Evolutionary conservation across 106 monocot species (phyloP), one percentile per base, ranked within the genome.

Genomic region (Dioscorea dumetorum): DNA sequence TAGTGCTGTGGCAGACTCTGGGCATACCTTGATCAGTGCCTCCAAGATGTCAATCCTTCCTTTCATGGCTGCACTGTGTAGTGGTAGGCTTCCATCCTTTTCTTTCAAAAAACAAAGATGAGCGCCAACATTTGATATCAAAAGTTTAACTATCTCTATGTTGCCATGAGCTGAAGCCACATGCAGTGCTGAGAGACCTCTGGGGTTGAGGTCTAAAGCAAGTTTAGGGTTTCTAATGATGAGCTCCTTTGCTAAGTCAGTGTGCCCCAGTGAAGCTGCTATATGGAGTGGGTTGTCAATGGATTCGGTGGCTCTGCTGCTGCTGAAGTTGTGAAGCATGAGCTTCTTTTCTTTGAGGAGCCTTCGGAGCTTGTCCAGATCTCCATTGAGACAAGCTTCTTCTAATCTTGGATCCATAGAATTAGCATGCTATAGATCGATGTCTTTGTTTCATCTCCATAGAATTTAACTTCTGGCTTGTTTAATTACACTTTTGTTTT

Each of bases 231-330:
- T 79, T 2, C 0, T 19, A 10, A 0, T 10, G 41, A 79, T 33
- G 20, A 79, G 35, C 23, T 68, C 68, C 1, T 35, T 12, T 0
- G 34, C 68, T n/a, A 79, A 64, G 6, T 57, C 68, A 18, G 62
- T 16, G 41, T 79, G 73, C 3, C 73, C 79, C 18, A 74, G 68
- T 13, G 50, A 17, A 4, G 73, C 67, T 7, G 79, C 72, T n/a
- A 79, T 58, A 63, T 79, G 79, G 4, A 79, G 68, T 15, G 79
- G 79, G 19, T 22, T 64, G 54, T 79, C 68, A 16, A 57, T 34
- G 24, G 56, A 23, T 31, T 9, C 57, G 2, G 10, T 10, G 49
- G 4, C 3, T 1, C 28, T 28, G 28, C 28, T 28, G 28, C 28
- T 33, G 24, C 57, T 24, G 3, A 22, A 21, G 23, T 22, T 67